Evolutionary conservation across 2,329 filamentous ascomycete genomes (phyloP).

Genomic region (Falciphora oryzae): DNA sequence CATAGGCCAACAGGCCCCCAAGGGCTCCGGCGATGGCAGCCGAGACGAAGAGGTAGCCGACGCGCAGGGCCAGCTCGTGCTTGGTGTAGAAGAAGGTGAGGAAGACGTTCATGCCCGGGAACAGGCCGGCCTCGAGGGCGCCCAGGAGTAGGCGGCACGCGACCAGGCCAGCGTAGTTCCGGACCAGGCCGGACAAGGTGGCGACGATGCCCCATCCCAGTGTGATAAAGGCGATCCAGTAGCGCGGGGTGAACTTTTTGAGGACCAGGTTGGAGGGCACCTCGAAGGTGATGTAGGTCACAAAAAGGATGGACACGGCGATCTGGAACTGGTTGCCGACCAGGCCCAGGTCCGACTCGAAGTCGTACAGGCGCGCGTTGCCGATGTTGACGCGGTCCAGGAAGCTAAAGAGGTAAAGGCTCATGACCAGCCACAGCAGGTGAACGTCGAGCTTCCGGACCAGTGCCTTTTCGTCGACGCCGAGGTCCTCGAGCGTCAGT

Average conservation of each 20-base stretch:
- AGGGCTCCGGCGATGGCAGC: constrained; percentile 66
- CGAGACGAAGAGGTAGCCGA: constrained; percentile 67
- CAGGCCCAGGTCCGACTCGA: constrained; percentile 58
- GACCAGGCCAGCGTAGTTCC: constrained; percentile 60
- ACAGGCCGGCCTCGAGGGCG: constrained; percentile 62
- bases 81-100: constrained; percentile 74
- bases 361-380: constrained; percentile 59
- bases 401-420: constrained; percentile 69
- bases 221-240: constrained; percentile 61
- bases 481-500: constrained; percentile 12
- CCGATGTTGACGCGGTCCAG: constrained; percentile 72
- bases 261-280: constrained; percentile 60
- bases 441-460: constrained; percentile 59
- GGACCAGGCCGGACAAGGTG: constrained; percentile 62
- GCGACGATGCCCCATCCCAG: constrained; percentile 61
- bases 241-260: constrained; percentile 55
- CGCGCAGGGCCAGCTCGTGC: constrained; percentile 63
- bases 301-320: constrained; percentile 60
- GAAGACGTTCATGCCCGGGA: constrained; percentile 63
- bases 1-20: constrained; percentile 68
- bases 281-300: constrained; percentile 58
- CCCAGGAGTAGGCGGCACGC: constrained; percentile 65
- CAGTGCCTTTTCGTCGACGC: constrained; percentile 45
- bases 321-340: constrained; percentile 63
- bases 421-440: constrained; percentile 62